Percentiles rank a stretch among this genome's conserved stretches.
These are phyloP conservation scores for Dryadomyces quercus-mongolicae DNA, from an alignment of 2,329 filamentous ascomycete species.

Conservation along the genomic window DNA sequence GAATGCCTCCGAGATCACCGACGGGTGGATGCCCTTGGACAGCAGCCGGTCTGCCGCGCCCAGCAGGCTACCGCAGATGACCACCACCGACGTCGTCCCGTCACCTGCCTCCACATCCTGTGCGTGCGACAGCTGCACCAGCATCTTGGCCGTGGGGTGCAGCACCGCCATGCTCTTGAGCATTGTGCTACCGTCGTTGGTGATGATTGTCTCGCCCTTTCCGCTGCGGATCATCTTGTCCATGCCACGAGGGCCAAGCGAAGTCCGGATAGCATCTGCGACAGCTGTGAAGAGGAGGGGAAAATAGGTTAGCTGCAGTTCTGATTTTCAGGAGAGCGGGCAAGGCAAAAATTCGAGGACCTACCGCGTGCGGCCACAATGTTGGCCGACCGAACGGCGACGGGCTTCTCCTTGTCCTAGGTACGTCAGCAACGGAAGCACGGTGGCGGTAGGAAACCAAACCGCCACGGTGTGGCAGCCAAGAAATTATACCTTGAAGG, in stretches of 20 bases:
- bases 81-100: constrained; percentile 94
- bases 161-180: constrained; percentile 97
- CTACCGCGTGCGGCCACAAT: constrained; percentile 92
- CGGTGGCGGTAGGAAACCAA: neutral
- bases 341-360: constrained; percentile 10
- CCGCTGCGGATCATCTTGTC: constrained; percentile 99
- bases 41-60: constrained; percentile 88
- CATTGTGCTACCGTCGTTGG: constrained; percentile 99
- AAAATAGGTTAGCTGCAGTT: constrained; percentile 11
- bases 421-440: constrained; percentile 6
- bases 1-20: constrained; percentile 94
- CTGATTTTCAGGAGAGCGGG: neutral
- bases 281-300: constrained; percentile 50
- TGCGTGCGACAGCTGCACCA: constrained; percentile 91
- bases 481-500: constrained; percentile 38
- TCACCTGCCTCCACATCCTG: constrained; percentile 98
- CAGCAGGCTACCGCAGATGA: constrained; percentile 90
- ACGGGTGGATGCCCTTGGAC: constrained; percentile 90
- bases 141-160: constrained; percentile 99
- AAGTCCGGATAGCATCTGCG: constrained; percentile 93
- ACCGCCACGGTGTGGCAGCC: too few species aligned
- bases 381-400: constrained; percentile 90
- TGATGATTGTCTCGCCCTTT: constrained; percentile 96
- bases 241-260: constrained; percentile 92
- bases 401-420: constrained; percentile 91